Evolutionary conservation across 176 grass and related monocot genomes (phyloP).

Genomic region (Triticum timopheevii): DNA sequence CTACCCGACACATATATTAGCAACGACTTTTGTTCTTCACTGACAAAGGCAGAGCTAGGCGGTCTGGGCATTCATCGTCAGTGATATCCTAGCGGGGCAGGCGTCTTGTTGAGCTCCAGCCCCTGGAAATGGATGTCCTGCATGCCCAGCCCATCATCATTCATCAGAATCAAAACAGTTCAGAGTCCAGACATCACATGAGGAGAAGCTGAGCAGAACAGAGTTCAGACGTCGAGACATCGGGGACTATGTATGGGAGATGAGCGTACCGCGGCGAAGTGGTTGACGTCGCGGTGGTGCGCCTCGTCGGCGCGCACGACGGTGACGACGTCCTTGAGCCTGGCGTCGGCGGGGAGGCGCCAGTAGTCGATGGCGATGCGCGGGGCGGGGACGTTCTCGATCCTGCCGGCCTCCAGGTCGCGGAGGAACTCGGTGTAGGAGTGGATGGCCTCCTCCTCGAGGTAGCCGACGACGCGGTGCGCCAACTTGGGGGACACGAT

Average conservation of each 20-base stretch:
- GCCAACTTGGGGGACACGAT: constrained; percentile 63
- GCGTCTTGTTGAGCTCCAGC: constrained; percentile 57
- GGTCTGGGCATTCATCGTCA: constrained; percentile 13
- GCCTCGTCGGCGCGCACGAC: constrained; percentile 75
- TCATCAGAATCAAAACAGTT: constrained; percentile 9
- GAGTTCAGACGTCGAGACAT: neutral
- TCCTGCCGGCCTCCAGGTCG: constrained; percentile 68
- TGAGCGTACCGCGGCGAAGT: constrained; percentile 64
- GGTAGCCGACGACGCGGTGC: constrained; percentile 80
- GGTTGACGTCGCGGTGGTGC: constrained; percentile 87
- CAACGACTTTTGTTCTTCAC: neutral
- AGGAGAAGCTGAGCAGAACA: neutral
- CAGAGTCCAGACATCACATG: neutral
- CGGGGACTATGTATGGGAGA: neutral
- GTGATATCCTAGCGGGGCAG: constrained; percentile 71
- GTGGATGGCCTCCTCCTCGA: constrained; percentile 83
- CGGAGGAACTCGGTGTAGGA: constrained; percentile 81
- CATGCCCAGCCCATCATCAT: constrained; percentile 18
- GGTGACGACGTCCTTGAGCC: constrained; percentile 62
- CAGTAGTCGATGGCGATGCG: constrained; percentile 91
- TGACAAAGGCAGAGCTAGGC: neutral
- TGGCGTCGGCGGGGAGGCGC: constrained; percentile 58
- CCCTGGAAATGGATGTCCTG: constrained; percentile 83
- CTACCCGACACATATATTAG: neutral
- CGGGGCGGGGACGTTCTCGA: constrained; percentile 67